These are phyloP conservation scores for Globisporangium paroecandrum DNA, from an alignment of 352 stramenopile genomes.

Conservation along the genomic window DNA sequence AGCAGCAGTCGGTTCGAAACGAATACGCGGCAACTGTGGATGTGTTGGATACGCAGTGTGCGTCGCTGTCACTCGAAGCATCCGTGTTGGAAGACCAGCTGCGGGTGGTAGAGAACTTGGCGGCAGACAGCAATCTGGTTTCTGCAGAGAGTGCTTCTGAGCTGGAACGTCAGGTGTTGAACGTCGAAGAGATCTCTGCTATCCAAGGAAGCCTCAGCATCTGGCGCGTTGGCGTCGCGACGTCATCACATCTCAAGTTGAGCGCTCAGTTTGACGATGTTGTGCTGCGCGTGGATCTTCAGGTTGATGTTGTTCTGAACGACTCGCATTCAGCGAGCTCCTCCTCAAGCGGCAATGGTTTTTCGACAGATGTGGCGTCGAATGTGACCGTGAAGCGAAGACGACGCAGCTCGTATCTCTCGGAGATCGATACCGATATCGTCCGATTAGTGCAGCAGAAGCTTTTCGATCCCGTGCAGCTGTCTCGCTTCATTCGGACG, in stretches of 20 bases:
- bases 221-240: slow-evolving; percentile 49
- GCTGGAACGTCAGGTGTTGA: slow-evolving; percentile 46
- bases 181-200: slow-evolving; percentile 43
- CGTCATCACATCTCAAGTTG: slow-evolving; percentile 38
- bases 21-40: slow-evolving; percentile 61
- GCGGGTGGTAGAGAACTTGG: slow-evolving; percentile 48
- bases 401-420: slow-evolving; percentile 28
- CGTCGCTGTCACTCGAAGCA: slow-evolving; percentile 59
- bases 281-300: slow-evolving; percentile 40
- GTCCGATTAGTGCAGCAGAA: slow-evolving; percentile 47
- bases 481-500: slow-evolving; percentile 24
- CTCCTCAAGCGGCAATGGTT: slow-evolving; percentile 2
- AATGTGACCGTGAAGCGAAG: slow-evolving; percentile 23
- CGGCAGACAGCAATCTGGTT: slow-evolving; percentile 16
- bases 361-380: slow-evolving; percentile 24
- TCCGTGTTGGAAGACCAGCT: slow-evolving; percentile 61
- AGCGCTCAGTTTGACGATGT: slow-evolving; percentile 49
- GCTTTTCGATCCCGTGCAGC: slow-evolving; percentile 38
- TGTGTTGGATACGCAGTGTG: slow-evolving; percentile 52
- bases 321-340: background rate
- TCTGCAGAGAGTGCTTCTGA: slow-evolving; percentile 24
- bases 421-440: slow-evolving; percentile 34
- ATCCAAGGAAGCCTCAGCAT: slow-evolving; percentile 52
- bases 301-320: slow-evolving; percentile 31
- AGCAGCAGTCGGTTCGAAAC: slow-evolving; percentile 61